Evolutionary conservation across 768 basidiomycete species (phyloP), one percentile per base, ranked within the genome.

Genomic region (Rhodocollybia butyracea): DNA sequence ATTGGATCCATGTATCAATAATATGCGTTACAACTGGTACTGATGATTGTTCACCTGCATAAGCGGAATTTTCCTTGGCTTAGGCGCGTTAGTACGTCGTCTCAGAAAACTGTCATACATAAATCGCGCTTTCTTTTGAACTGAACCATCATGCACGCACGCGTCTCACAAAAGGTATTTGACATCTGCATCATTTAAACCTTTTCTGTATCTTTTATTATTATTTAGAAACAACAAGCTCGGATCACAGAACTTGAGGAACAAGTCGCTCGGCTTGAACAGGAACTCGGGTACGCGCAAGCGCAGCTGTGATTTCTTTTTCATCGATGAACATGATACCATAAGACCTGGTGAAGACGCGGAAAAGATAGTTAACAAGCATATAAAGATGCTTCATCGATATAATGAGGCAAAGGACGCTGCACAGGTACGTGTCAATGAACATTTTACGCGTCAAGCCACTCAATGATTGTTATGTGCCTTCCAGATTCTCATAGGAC

Each of bases 371-470:
- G 81, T 87, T 22, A 82, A 84, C 57, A 70, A 73, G 13, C 88
- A 91, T 61, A 91, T 91, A 66, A 80, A 79, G 60, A 73, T 89
- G 3, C 71, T 91, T 32, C 90, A 91, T 66, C 74, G 72, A 34
- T 92, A 91, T 58, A 91, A 91, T 57, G 90, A 91, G 66, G 81
- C 88, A 8, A 91, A 91, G 64, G 90, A 92, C 65, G 90, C 89
- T 3, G 77, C 88, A 0, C 90, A 91, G 83, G 89, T 83, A 57
- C 57, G 65, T 58, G 26, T 19, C n/a, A n/a, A n/a, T n/a, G 27
- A 17, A 52, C 24, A 41, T 34, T 56, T 47, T 39, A 5, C 26
- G 26, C 19, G 43, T 22, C 17, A 10, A 34, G 41, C 42, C 11
- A n/a, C 2, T 13, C 13, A 39, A 53, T 5, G 7, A 11, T 26